phyloP scores from a whole-genome alignment of 352 stramenopile genomes.

The Plasmopara muralis region DNA sequence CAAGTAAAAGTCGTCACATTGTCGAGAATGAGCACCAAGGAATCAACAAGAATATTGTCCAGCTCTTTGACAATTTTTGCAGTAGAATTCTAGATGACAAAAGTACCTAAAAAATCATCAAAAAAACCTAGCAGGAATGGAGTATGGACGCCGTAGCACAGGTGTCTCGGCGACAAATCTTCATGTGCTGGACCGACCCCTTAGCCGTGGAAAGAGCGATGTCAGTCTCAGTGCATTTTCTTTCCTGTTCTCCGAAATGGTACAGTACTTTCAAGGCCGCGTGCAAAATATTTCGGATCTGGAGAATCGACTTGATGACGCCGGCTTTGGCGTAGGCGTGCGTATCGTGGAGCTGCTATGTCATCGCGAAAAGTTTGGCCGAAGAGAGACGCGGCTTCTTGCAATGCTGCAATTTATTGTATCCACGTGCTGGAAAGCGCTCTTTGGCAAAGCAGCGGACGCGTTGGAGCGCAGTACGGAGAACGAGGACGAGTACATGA shows the following conservation, averaged over 20 bases:
- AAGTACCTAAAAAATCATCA: neutral
- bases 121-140: constrained; percentile 29
- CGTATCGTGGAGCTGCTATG: constrained; percentile 92
- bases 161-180: constrained; percentile 48
- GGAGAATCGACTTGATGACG: constrained; percentile 91
- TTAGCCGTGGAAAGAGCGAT: constrained; percentile 73
- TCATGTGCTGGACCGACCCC: constrained; percentile 69
- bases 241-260: constrained; percentile 97
- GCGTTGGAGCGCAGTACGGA: constrained; percentile 95
- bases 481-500: constrained; percentile 99
- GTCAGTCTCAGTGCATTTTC: constrained; percentile 90
- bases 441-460: constrained; percentile 96
- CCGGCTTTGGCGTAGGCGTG: constrained; percentile 93
- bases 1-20: neutral
- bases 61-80: neutral
- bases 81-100: neutral
- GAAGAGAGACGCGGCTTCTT: constrained; percentile 79
- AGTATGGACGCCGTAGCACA: constrained; percentile 40
- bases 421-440: constrained; percentile 90
- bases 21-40: neutral
- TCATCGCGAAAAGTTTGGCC: constrained; percentile 75
- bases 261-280: constrained; percentile 96
- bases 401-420: constrained; percentile 92
- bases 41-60: neutral
- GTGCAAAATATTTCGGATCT: constrained; percentile 95